These are phyloP conservation scores for Erythrophleum fordii DNA, from an alignment of 306 rosid genomes.

Conservation along the genomic window DNA sequence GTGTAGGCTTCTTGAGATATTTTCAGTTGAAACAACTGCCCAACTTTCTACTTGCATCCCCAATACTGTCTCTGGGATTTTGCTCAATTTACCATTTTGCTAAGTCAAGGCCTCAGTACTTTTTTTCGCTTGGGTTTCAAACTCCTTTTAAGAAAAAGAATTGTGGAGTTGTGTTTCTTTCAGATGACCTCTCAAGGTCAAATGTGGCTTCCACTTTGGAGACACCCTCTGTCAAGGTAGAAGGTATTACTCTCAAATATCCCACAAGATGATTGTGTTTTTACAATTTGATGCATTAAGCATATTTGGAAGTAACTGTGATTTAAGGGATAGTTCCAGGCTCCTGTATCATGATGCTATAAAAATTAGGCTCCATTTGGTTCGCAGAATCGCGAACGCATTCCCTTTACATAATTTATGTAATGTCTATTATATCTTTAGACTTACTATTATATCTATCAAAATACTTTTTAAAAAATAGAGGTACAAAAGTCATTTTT, in stretches of 20 bases:
- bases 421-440: no score
- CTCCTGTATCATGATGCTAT: no score
- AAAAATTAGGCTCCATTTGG: no score
- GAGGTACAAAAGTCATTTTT: no score
- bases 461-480: no score
- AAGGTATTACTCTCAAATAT: constrained; percentile 52
- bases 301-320: constrained; percentile 21
- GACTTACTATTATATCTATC: no score
- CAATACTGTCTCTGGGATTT: constrained; percentile 73
- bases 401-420: no score
- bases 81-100: constrained; percentile 75
- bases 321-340: background rate
- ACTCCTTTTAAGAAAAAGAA: constrained; percentile 60
- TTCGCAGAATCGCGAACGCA: no score
- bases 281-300: constrained; percentile 8
- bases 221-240: constrained; percentile 47
- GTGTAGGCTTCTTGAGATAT: constrained; percentile 86
- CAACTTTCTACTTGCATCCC: constrained; percentile 88
- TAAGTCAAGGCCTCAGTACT: constrained; percentile 66
- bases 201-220: constrained; percentile 35
- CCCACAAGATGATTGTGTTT: constrained; percentile 29
- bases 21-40: constrained; percentile 88
- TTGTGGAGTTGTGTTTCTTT: constrained; percentile 53
- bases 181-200: constrained; percentile 43
- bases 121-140: constrained; percentile 77